Base-by-base conservation (phyloP, 352 stramenopile species). In the Phytophthora cactorum region DNA sequence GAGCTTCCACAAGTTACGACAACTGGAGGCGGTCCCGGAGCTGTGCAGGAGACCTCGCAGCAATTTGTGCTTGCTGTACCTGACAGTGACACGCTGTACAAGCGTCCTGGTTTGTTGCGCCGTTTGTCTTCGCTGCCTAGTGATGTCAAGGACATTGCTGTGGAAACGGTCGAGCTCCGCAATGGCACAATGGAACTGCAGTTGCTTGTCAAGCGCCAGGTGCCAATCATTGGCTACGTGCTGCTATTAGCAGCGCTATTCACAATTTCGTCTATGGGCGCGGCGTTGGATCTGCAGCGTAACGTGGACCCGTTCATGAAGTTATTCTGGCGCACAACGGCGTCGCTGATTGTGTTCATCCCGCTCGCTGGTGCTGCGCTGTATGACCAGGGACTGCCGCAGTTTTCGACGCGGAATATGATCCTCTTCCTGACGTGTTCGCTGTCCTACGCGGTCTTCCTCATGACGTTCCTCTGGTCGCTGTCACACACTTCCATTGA, bases 401-500 rank as follows among this genome's bases (percentile, higher is more conserved):
- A 74, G 22, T 78, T 90, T 28, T 89, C 82, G 59, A 86, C 72
- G 5, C 66, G 70, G 32, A 87, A 81, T 59, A 78, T 86, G 70
- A 86, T 93, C 39, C 73, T 85, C 46, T 90, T 92, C 52, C 28
- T 91, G 53, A 75, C 79, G 51, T 92, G 82, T 59, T 88, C 78
- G 52, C 52, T 93, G 9, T 79, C 82, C 27, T 91, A 93, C 63
- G 74, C 85, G 31, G 77, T 95, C 32, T 95, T 91, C 61, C 66
- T 93, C 38, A 90, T 86, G 78, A 94, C 86, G 32, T 94, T 93
- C 59, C 52, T 96, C 36, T 92, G 85, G 82, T 79, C 88, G 11
- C 65, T 96, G 14, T 78, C 74, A 38, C 82, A 89, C 67, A 94
- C 88, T 47, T 94, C 86, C 6, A 90, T 92, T 60, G 81, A 86